Evolutionary conservation across 1,139 yeast genomes (phyloP), one percentile per base, ranked within the genome.

Genomic region (Debaryomyces singareniensis): DNA sequence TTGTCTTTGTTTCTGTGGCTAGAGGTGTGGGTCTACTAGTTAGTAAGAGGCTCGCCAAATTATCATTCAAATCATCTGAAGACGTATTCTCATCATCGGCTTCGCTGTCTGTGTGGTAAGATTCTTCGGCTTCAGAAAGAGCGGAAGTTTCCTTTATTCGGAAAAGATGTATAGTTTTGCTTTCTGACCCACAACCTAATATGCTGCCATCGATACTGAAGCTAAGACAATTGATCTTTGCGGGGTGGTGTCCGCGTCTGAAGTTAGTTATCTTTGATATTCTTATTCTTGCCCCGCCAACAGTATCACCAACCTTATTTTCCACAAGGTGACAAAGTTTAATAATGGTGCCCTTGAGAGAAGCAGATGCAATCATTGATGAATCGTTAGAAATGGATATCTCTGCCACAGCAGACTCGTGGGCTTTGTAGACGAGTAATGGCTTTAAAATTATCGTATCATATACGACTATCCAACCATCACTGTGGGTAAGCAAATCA

Each of bases 141-240:
- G 7, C 25, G 11, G 7, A 7, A 9, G n/a, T 9, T 7, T 10
- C 14, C 14, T 45, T 52, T 18, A 78, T 41, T 29, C 61, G 58
- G 48, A 81, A 82, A 18, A 82, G 65, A 47, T 82, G 93, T 4
- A 82, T 64, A 0, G 89, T 81, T 18, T 75, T 81, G 13, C 78
- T 74, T 33, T 74, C 78, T 2, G 85, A 78, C 1, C 78, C 76
- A 42, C 82, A 78, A 1, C 78, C 83, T n/a, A 82, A 47, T 2
- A 78, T 51, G 1, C 65, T 51, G 15, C 68, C 60, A 33, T 68
- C 73, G 20, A 53, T 43, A 39, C 72, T 75, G 49, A 82, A 79
- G 14, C 63, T 60, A 30, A 82, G 53, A 5, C 75, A 67, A 29
- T 70, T 68, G 20, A 82, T 66, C n/a, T 51, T 51, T 2, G 83